Percentiles rank a stretch among this genome's conserved stretches.
Conservation (phyloP, 306 rosid genomes). For the Ormosia semicastrata region DNA sequence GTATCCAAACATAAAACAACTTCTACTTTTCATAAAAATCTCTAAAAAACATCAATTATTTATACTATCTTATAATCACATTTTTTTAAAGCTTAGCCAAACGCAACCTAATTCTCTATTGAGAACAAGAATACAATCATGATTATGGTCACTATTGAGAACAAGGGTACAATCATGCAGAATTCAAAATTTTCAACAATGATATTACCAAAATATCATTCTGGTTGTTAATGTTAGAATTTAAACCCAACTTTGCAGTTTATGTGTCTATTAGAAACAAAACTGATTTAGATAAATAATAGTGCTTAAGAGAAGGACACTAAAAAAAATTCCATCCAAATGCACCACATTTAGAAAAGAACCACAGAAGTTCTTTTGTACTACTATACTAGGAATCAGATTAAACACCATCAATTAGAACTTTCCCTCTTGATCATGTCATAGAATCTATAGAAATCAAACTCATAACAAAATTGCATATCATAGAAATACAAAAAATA, state of each 20-base stretch:
- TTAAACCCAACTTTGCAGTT: background rate
- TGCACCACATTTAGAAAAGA: background rate
- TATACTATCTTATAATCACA: no score
- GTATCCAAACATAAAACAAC: no score
- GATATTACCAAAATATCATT: background rate
- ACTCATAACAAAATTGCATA: background rate
- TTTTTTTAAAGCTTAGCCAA: no score
- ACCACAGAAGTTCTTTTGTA: background rate
- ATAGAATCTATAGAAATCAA: background rate
- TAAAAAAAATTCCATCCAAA: background rate
- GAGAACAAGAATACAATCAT: background rate
- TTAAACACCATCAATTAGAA: background rate
- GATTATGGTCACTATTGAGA: background rate
- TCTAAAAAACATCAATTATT: no score
- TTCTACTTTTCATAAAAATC: no score
- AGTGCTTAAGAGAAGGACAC: background rate
- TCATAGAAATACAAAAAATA: background rate
- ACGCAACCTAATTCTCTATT: background rate
- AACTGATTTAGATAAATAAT: background rate
- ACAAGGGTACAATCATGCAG: background rate
- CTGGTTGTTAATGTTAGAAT: no score
- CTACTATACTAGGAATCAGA: background rate
- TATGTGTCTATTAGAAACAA: background rate
- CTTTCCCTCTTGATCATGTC: background rate
- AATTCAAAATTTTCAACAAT: background rate